These are phyloP conservation scores for Mollisia scopiformis DNA, from an alignment of 2,329 filamentous ascomycete species.

Conservation along the genomic window DNA sequence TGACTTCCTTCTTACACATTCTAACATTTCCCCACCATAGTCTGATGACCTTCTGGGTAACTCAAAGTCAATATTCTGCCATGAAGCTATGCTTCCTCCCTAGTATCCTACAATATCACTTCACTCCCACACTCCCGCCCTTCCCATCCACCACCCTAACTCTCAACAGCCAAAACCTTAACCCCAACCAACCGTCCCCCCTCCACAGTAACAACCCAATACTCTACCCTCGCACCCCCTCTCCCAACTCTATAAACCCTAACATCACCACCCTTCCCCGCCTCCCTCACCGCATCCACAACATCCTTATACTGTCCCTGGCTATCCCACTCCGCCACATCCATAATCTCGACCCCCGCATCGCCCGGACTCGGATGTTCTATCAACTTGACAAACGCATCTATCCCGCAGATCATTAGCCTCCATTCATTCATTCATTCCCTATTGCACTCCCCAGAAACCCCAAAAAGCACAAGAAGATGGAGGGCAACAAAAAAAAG, in stretches of 20 bases:
- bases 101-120: background rate
- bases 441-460: too few species aligned
- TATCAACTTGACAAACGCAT: conserved; percentile 71
- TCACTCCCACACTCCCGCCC: background rate
- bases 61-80: too few species aligned
- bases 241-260: conserved; percentile 73
- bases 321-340: conserved; percentile 73
- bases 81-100: background rate
- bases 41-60: too few species aligned
- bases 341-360: conserved; percentile 65
- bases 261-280: conserved; percentile 65
- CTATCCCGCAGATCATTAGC: conserved; percentile 45
- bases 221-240: conserved; percentile 69
- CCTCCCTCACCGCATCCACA: conserved; percentile 69
- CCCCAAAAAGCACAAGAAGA: too few species aligned
- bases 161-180: conserved; percentile 79
- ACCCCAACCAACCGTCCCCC: conserved; percentile 70
- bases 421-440: background rate
- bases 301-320: conserved; percentile 70
- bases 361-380: conserved; percentile 55
- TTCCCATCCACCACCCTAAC: conserved; percentile 39
- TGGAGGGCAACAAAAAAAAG: conserved; percentile 13
- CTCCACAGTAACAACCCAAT: conserved; percentile 75
- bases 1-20: too few species aligned
- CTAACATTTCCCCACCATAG: too few species aligned